Conservation (phyloP, 305 asterid genomes). For the Fraxinus paxiana region DNA sequence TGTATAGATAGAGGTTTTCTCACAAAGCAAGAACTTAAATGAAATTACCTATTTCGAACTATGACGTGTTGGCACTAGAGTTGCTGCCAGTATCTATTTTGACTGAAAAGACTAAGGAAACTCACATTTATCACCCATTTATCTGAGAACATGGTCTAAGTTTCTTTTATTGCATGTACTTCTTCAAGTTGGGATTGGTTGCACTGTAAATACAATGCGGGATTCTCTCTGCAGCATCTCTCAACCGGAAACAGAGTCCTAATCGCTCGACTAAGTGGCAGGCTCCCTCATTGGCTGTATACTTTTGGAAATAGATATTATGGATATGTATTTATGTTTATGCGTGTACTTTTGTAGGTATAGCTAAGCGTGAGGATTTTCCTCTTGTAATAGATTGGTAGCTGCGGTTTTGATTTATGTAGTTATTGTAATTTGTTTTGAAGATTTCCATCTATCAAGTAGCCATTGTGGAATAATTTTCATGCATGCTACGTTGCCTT, state of each 20-base stretch:
- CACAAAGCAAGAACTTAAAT: background rate
- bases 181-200: background rate
- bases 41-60: background rate
- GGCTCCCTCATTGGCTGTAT: background rate
- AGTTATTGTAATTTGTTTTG: background rate
- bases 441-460: background rate
- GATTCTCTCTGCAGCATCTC: background rate
- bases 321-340: background rate
- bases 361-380: background rate
- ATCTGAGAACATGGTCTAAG: background rate
- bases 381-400: background rate
- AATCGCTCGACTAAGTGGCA: background rate
- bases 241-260: background rate
- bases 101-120: background rate
- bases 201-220: background rate
- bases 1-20: background rate
- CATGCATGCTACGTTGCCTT: background rate
- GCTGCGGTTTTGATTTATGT: background rate
- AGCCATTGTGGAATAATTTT: background rate
- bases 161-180: background rate
- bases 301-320: background rate
- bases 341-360: background rate
- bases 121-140: background rate
- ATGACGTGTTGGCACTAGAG: background rate
- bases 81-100: background rate